phyloP scores from a whole-genome alignment of 2,329 filamentous ascomycete species.

The Mycosphaerella sp. region DNA sequence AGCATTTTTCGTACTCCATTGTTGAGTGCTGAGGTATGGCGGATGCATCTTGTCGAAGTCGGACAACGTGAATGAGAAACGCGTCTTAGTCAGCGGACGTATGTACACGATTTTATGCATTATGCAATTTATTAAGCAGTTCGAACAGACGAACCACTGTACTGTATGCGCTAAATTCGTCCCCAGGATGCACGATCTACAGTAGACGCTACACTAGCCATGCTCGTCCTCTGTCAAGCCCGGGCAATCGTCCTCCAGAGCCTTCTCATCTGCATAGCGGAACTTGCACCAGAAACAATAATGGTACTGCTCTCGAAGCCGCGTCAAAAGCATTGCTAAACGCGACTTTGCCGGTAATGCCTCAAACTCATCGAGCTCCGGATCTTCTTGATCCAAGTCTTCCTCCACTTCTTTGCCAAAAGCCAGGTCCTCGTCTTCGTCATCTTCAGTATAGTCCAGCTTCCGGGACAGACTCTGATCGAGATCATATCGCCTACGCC shows the following conservation, averaged over 20 bases:
- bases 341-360: conserved; percentile 60
- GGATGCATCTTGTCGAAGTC: not conserved
- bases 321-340: conserved; percentile 58
- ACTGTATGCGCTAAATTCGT: not conserved
- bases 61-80: not conserved
- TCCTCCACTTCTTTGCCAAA: conserved; percentile 58
- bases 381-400: conserved; percentile 71
- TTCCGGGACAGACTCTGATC: conserved; percentile 58
- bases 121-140: not conserved
- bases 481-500: conserved; percentile 58
- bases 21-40: not conserved
- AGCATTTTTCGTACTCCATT: conserved; percentile 48
- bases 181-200: too few species aligned
- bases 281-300: conserved; percentile 99
- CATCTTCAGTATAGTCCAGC: conserved; percentile 62
- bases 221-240: conserved; percentile 80
- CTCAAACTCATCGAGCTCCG: conserved; percentile 75
- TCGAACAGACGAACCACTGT: not conserved
- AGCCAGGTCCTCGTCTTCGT: conserved; percentile 64
- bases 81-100: not conserved
- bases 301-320: conserved; percentile 62
- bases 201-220: conserved; percentile 40
- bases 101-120: not conserved
- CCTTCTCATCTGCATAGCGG: conserved; percentile 61
- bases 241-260: conserved; percentile 65